Evolutionary conservation across 371 early-diverging fungal species (phyloP), one percentile per base, ranked within the genome.

Genomic region (Batkoa obscura): DNA sequence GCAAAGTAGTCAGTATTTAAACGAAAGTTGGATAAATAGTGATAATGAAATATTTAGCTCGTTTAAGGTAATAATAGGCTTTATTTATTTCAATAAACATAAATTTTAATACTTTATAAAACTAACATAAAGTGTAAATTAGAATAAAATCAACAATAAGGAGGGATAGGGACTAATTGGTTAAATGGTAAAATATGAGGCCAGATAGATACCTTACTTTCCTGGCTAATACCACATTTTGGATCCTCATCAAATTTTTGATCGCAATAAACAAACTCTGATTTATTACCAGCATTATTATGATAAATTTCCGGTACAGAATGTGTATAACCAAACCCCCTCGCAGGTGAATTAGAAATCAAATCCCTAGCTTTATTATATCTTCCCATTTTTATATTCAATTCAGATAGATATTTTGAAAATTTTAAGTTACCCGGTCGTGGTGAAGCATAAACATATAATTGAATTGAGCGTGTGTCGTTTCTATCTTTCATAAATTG

Each of bases 181-280:
- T 38, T 12, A 8, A 51, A 4, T 17, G 51, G 51, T 12, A 51
- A 9, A 15, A 30, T 38, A 51, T 51, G 51, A 8, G 5, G 10
- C 35, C 35, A 12, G 6, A 38, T 8, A 6, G 34, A 36, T n/a
- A 38, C 3, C 4, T 23, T 2, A 30, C 2, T 15, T 2, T 15
- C 2, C 4, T 10, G 4, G 4, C 51, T 39, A 13, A 10, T 17
- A 4, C 15, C 13, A 15, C 51, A 51, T 5, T 34, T 51, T 2
- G 51, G 51, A 15, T 51, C 51, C 38, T 51, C 51, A 15, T 51
- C 51, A 17, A 37, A 51, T 8, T 31, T n/a, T 23, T 51, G 51
- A 12, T 35, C 35, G 37, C 51, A 51, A 15, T 15, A 2, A 2
- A 5, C 8, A 8, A 37, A 38, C 37, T 39, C 39, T 12, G 17